These are phyloP conservation scores for Globisporangium nagaii DNA, from an alignment of 352 stramenopile species.

Conservation along the genomic window DNA sequence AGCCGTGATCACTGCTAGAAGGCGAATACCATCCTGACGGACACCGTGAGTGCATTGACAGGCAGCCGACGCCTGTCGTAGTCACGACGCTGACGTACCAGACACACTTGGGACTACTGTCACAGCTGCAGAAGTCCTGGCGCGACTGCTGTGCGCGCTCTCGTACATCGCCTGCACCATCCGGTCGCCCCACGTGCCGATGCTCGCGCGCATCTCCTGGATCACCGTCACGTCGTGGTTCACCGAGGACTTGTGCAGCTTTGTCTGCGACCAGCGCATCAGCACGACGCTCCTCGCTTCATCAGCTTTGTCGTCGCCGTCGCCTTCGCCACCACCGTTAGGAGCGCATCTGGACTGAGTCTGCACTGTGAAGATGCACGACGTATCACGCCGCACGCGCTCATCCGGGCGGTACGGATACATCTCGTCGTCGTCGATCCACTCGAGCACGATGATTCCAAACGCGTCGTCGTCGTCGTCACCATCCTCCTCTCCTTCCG, in stretches of 20 bases:
- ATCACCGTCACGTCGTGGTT: neutral
- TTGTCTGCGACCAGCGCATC: conserved; percentile 11
- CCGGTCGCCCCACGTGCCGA: conserved; percentile 8
- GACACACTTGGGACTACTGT: too few relatives aligned
- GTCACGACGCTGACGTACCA: too few relatives aligned
- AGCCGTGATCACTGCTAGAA: too few relatives aligned
- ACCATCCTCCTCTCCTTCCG: neutral
- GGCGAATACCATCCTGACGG: too few relatives aligned
- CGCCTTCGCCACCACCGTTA: neutral
- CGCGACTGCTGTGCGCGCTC: neutral
- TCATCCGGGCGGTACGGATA: conserved; percentile 21
- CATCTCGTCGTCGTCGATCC: conserved; percentile 30
- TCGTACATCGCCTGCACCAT: conserved; percentile 11
- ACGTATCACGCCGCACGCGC: conserved; percentile 21
- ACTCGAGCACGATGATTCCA: conserved; percentile 20
- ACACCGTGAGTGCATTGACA: too few relatives aligned
- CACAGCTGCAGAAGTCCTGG: neutral
- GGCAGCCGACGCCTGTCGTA: neutral
- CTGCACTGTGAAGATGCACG: conserved; percentile 5
- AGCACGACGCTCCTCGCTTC: conserved; percentile 1
- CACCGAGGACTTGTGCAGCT: neutral
- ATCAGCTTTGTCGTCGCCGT: neutral
- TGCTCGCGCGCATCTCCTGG: conserved; percentile 10
- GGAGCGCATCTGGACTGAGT: neutral
- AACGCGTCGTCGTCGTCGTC: neutral